Percentiles rank a stretch among this genome's conserved stretches.
These are phyloP conservation scores for Rhynchosporium graminicola DNA, from an alignment of 2,329 filamentous ascomycete species.

Conservation along the genomic window DNA sequence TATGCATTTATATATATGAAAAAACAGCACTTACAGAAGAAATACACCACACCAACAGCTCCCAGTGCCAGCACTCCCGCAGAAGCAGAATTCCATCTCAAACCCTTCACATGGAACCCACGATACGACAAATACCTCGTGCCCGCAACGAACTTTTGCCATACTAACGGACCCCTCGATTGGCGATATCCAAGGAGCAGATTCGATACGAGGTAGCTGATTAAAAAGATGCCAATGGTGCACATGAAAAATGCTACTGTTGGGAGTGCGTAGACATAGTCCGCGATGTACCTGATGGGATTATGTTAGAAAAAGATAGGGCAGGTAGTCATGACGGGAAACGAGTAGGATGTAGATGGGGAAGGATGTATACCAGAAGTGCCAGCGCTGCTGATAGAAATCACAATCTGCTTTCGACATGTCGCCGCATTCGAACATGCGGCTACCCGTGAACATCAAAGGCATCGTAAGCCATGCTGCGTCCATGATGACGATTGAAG, in stretches of 20 bases:
- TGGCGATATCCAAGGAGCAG: neutral
- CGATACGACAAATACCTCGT: slow-evolving; percentile 13
- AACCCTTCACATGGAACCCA: slow-evolving; percentile 4
- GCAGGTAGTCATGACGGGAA: slow-evolving; percentile 41
- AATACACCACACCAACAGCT: slow-evolving; percentile 5
- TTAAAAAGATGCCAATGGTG: slow-evolving; percentile 13
- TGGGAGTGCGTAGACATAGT: slow-evolving; percentile 8
- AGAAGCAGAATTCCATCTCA: slow-evolving; percentile 13
- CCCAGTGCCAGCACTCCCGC: slow-evolving; percentile 12
- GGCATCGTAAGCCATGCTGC: slow-evolving; percentile 46
- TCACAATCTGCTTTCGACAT: slow-evolving; percentile 47
- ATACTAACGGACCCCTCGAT: neutral
- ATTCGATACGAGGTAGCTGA: slow-evolving; percentile 9
- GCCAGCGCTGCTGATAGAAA: slow-evolving; percentile 49
- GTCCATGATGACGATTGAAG: neutral
- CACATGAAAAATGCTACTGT: slow-evolving; percentile 7
- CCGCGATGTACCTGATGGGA: slow-evolving; percentile 12
- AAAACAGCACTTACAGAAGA: slow-evolving; percentile 14
- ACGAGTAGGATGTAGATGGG: neutral
- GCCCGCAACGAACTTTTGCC: slow-evolving; percentile 6
- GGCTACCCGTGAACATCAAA: slow-evolving; percentile 45
- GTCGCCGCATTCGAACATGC: slow-evolving; percentile 28
- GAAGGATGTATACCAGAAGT: slow-evolving; percentile 46
- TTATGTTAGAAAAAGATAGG: slow-evolving; percentile 31
- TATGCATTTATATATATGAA: neutral